Conservation (phyloP, 1,284 basidiomycete species). For the Thelephora terrestris region DNA sequence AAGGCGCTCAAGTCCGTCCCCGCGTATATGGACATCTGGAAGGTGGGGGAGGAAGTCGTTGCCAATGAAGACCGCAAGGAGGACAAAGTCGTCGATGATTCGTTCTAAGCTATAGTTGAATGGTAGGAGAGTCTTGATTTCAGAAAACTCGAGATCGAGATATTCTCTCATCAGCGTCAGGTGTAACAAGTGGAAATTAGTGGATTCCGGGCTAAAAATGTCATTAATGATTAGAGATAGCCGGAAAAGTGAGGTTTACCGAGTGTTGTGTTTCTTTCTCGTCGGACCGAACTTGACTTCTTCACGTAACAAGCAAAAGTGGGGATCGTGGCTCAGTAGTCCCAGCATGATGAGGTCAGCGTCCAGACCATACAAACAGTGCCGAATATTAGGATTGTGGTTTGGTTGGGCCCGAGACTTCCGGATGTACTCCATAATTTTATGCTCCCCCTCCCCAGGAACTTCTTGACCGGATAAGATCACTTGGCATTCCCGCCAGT, state of each 20-base stretch:
- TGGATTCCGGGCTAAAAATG: conserved; percentile 61
- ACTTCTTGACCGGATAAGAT: conserved; percentile 98
- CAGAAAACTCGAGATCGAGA: conserved; percentile 88
- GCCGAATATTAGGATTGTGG: conserved; percentile 89
- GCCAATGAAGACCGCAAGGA: conserved; percentile 93
- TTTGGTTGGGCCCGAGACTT: conserved; percentile 89
- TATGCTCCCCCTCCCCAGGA: conserved; percentile 98
- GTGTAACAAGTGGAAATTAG: conserved; percentile 94
- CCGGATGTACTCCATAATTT: conserved; percentile 99
- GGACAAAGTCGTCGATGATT: conserved; percentile 96
- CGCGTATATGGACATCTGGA: conserved; percentile 95
- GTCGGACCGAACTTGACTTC: conserved; percentile 96
- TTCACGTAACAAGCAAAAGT: conserved; percentile 95
- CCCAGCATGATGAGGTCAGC: conserved; percentile 99
- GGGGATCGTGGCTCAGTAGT: conserved; percentile 94
- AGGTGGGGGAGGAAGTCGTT: conserved; percentile 97
- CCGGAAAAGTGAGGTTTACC: conserved; percentile 28
- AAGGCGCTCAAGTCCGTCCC: conserved; percentile 86
- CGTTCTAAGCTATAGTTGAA: conserved; percentile 83
- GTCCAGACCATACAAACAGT: conserved; percentile 97
- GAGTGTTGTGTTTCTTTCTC: conserved; percentile 54
- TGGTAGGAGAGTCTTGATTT: conserved; percentile 48
- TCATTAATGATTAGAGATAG: not conserved
- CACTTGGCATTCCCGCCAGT: conserved; percentile 89
- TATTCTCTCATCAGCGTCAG: conserved; percentile 95